A percentile compares a stretch with the other conserved stretches of the same genome.
Conservation (phyloP, 139 green algal species). For the Chlamydomonas sphaeroides region DNA sequence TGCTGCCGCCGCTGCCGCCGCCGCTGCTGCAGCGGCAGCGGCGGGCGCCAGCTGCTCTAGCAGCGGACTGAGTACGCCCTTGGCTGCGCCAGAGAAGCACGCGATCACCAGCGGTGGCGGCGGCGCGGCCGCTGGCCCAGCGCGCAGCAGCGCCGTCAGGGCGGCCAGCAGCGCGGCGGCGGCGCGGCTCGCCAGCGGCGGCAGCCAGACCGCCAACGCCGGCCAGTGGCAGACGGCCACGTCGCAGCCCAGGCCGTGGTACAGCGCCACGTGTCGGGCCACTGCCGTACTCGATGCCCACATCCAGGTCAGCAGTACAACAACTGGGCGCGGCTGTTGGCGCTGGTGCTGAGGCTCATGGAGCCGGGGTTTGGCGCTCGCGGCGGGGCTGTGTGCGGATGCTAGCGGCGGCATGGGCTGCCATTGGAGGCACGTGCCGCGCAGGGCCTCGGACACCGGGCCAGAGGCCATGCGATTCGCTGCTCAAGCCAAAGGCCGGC, state of each 20-base stretch:
- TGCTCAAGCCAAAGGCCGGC: no score
- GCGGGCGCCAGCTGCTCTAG: not conserved
- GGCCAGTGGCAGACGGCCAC: slow-evolving; percentile 30
- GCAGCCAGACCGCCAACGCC: slow-evolving; percentile 21
- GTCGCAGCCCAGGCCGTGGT: slow-evolving; percentile 31
- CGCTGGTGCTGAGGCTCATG: no score
- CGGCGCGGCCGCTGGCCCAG: not conserved
- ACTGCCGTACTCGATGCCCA: not conserved
- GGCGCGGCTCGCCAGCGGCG: not conserved
- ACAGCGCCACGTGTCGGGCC: slow-evolving; percentile 1
- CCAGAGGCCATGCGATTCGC: no score
- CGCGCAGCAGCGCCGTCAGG: not conserved
- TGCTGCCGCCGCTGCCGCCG: not conserved
- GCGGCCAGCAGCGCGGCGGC: not conserved
- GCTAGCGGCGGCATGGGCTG: no score
- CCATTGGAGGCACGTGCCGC: no score
- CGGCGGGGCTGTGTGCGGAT: no score
- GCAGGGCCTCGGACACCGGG: no score
- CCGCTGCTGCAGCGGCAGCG: no score
- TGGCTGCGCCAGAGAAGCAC: slow-evolving; percentile 23
- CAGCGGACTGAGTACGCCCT: slow-evolving; percentile 18
- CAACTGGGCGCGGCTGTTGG: no score
- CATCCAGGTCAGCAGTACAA: slow-evolving; percentile 30
- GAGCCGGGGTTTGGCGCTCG: no score
- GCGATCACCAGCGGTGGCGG: not conserved